phyloP scores from a whole-genome alignment of 176 grass and related monocot species.

The Bonia amplexicaulis region DNA sequence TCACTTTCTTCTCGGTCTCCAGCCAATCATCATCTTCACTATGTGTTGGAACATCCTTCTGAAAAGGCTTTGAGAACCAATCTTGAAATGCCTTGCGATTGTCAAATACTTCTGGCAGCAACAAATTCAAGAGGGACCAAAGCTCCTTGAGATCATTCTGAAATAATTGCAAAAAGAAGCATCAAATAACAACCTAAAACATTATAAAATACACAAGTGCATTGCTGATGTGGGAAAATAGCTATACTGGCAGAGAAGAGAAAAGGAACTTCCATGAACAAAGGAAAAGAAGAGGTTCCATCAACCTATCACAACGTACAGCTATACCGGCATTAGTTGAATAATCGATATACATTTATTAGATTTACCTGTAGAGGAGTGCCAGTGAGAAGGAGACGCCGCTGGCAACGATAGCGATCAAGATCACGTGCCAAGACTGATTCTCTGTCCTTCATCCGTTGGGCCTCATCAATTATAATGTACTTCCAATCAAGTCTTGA shows the following conservation, averaged over 20 bases:
- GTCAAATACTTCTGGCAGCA: slow-evolving; percentile 98
- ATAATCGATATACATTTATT: not conserved
- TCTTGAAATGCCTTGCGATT: slow-evolving; percentile 98
- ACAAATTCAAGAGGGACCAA: slow-evolving; percentile 94
- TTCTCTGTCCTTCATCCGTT: slow-evolving; percentile 97
- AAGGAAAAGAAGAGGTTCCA: not conserved
- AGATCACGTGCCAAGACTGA: slow-evolving; percentile 96
- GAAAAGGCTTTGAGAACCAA: slow-evolving; percentile 99
- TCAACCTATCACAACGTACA: not conserved
- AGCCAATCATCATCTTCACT: slow-evolving; percentile 91
- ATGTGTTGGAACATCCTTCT: slow-evolving; percentile 63
- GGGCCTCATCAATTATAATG: slow-evolving; percentile 98
- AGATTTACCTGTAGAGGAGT: slow-evolving; percentile 85
- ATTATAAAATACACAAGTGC: slow-evolving; percentile 10
- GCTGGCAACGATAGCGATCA: slow-evolving; percentile 92
- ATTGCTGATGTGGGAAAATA: slow-evolving; percentile 6
- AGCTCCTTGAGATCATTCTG: slow-evolving; percentile 99
- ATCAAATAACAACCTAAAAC: slow-evolving; percentile 14
- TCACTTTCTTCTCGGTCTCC: slow-evolving; percentile 98
- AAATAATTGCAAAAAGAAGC: not conserved
- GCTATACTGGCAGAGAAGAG: not conserved
- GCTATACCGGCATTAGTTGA: not conserved
- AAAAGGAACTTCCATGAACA: not conserved
- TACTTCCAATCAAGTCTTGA: slow-evolving; percentile 99
- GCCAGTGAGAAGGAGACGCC: slow-evolving; percentile 89